Base-by-base conservation (phyloP, 805 yeast species). In the Myxozyma kluyveri region DNA sequence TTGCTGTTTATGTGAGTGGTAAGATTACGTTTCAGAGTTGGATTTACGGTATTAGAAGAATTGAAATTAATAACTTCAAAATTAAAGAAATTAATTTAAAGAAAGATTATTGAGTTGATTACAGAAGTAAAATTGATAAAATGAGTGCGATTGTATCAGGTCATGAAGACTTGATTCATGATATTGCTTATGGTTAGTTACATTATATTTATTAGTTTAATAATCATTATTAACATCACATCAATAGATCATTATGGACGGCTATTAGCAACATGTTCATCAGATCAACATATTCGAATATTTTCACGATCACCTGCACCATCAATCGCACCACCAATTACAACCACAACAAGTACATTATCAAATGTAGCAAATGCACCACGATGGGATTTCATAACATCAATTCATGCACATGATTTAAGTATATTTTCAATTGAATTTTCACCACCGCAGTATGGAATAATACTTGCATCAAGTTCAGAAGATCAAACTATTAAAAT, bases 391-490 rank as follows among this genome's bases (percentile, higher is more conserved):
- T 93, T 96, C 95, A n/a, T 42, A 6, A 29, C 36, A 7, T 29
- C 51, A 18, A 41, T 43, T 7, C 86, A 86, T 60, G 98, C 98
- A 0, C 99, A 93, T 66, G 96, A 93, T 62, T 82, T 95, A 5
- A 80, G 89, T 52, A 80, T 93, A 23, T 86, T 88, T 19, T 80
- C 84, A 60, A 75, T 93, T 7, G 81, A 82, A 42, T 93, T 96
- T 95, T 96, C 98, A 0, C 85, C 88, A 45, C 99, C 99, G 1
- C 95, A 91, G 67, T 89, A 82, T 68, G 95, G 96, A 6, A 87
- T 87, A 64, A 73, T 93, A 2, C 69, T 93, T 22, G 95, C 96
- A 1, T 81, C 93, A 23, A 89, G 90, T 32, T 87, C 96, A 1
- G 88, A 85, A 68, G 99, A 93, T 65, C 78, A 95, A 48, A 86